Conservation (phyloP, 768 basidiomycete species). For the Termitomyces sp. region DNA sequence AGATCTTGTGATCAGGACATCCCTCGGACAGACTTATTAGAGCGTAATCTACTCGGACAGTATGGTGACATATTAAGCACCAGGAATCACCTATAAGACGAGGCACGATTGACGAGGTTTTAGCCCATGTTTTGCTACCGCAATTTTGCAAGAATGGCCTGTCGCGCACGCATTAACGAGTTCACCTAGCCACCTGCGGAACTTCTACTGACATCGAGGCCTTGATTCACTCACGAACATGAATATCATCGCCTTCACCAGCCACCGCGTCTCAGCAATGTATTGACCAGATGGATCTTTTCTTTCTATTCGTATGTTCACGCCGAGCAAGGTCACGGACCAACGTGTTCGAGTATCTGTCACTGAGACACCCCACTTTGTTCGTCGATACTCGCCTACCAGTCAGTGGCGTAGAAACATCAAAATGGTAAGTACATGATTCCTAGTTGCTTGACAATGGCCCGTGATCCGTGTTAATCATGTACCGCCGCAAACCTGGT, state of each 20-base stretch:
- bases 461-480: background rate
- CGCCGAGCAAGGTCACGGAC: background rate
- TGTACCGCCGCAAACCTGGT: background rate
- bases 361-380: background rate
- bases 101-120: background rate
- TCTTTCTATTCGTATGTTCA: background rate
- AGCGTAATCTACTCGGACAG: background rate
- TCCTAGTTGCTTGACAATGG: background rate
- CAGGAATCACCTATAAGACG: background rate
- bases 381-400: background rate
- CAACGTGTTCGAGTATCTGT: background rate
- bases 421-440: background rate
- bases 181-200: background rate
- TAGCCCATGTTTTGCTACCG: background rate
- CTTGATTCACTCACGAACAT: background rate
- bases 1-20: background rate
- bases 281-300: background rate
- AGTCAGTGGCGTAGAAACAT: background rate
- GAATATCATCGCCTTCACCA: background rate
- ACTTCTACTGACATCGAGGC: background rate
- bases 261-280: background rate
- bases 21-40: background rate
- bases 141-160: background rate
- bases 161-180: background rate
- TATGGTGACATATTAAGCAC: background rate